phyloP scores from a whole-genome alignment of 2,329 filamentous ascomycete species.

The Tricladium varicosporioides region DNA sequence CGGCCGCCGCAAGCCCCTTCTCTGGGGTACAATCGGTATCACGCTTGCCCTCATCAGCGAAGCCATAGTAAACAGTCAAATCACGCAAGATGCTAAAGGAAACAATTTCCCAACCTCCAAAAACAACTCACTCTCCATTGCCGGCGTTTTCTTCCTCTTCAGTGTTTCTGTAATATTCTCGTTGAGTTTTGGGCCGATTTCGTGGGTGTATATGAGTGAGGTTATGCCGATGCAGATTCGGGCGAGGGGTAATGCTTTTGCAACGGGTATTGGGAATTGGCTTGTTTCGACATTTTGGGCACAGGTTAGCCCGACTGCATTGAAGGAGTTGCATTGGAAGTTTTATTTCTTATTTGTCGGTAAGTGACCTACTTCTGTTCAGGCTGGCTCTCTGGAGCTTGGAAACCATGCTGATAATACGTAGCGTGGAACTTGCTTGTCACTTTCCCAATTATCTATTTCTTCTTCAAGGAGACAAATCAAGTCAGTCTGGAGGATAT shows the following conservation, averaged over 20 bases:
- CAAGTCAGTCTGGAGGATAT: constrained; percentile 34
- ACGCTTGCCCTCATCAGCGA: constrained; percentile 58
- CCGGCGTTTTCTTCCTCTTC: constrained; percentile 66
- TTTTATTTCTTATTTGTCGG: constrained; percentile 58
- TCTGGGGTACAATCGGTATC: constrained; percentile 53
- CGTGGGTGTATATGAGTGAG: constrained; percentile 38
- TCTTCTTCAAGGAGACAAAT: constrained; percentile 35
- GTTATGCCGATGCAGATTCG: constrained; percentile 67
- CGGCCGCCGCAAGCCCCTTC: constrained; percentile 49
- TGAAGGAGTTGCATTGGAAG: constrained; percentile 47
- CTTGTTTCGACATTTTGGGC: constrained; percentile 57
- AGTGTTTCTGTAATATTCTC: constrained; percentile 58
- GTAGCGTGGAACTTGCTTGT: not conserved
- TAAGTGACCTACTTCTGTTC: too few species aligned
- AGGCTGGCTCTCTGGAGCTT: too few species aligned
- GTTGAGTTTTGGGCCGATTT: constrained; percentile 56
- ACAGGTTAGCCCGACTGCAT: constrained; percentile 54
- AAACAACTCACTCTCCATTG: constrained; percentile 50
- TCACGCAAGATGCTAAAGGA: constrained; percentile 34
- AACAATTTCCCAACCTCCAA: too few species aligned
- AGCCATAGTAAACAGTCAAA: constrained; percentile 53
- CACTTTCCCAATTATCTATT: constrained; percentile 35
- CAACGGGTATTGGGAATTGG: constrained; percentile 58
- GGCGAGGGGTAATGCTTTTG: constrained; percentile 55
- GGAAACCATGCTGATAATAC: too few species aligned